Conservation (phyloP, 495 filamentous ascomycete species). For the Tricharina praecox region DNA sequence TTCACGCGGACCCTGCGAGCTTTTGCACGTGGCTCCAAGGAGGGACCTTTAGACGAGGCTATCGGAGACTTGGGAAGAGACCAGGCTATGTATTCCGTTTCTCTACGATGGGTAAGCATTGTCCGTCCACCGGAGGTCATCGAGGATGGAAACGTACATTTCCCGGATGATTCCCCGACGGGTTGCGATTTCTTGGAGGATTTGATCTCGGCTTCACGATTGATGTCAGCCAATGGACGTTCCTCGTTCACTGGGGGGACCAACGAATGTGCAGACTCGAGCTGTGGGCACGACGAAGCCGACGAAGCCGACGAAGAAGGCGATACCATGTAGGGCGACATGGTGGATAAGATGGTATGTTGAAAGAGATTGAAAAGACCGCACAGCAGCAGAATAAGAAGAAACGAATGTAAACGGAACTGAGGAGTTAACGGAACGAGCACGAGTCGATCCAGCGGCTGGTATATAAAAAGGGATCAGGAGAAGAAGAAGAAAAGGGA, state of each 20-base stretch:
- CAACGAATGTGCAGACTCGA: conserved; percentile 1
- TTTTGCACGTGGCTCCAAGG: conserved; percentile 4
- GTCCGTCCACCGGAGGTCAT: not conserved
- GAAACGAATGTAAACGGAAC: not conserved
- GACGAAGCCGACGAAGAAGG: not conserved
- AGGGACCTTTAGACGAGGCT: not conserved
- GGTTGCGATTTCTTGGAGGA: conserved; percentile 2
- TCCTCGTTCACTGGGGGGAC: not conserved
- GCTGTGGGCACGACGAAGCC: not conserved
- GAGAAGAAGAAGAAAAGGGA: not conserved
- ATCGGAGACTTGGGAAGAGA: conserved; percentile 7
- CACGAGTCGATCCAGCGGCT: conserved; percentile 1
- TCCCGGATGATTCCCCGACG: conserved; percentile 3
- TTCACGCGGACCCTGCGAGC: conserved; percentile 7
- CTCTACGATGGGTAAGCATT: conserved; percentile 3
- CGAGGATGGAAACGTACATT: not conserved
- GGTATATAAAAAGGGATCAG: no score
- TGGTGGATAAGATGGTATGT: not conserved
- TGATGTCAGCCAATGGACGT: not conserved
- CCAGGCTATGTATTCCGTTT: conserved; percentile 21
- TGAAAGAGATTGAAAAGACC: not conserved
- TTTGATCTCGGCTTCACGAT: conserved; percentile 5
- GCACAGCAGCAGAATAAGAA: conserved; percentile 3
- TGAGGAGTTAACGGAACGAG: not conserved
- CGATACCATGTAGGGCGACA: not conserved